These are phyloP conservation scores for Xerocomus spinulosus DNA, from an alignment of 768 basidiomycete genomes.

Conservation along the genomic window DNA sequence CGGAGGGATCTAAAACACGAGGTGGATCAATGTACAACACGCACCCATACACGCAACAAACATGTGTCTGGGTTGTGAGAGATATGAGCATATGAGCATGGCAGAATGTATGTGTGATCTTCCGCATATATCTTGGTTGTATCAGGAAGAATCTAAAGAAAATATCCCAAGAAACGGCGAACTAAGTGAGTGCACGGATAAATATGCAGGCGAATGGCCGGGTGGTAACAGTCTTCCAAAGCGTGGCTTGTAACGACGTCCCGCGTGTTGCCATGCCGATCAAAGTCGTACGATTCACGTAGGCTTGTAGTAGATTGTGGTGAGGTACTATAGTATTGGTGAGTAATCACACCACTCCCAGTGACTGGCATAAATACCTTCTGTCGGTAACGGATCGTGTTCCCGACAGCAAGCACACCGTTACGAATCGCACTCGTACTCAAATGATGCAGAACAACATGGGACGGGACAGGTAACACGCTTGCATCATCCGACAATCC, in stretches of 20 bases:
- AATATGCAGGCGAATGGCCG: conserved; percentile 21
- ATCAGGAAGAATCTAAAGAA: conserved; percentile 22
- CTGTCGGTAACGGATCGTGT: conserved; percentile 85
- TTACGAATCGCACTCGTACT: conserved; percentile 94
- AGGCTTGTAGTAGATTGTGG: conserved; percentile 80
- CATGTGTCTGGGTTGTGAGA: conserved; percentile 4
- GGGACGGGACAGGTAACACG: conserved; percentile 88
- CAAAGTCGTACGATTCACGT: conserved; percentile 33
- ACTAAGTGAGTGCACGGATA: conserved; percentile 22
- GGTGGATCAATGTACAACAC: conserved; percentile 7
- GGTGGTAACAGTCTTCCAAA: conserved; percentile 8
- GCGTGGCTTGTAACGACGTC: conserved; percentile 22
- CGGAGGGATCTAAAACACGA: conserved; percentile 7
- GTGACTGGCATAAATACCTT: conserved; percentile 52
- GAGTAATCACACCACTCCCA: conserved; percentile 8
- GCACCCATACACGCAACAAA: conserved; percentile 6
- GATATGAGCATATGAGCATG: conserved; percentile 16
- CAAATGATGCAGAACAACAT: conserved; percentile 91
- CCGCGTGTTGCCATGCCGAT: conserved; percentile 18
- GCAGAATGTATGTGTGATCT: conserved; percentile 13
- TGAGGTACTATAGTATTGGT: conserved; percentile 59
- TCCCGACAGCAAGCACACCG: conserved; percentile 88
- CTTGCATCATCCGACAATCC: conserved; percentile 81
- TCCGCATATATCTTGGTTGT: conserved; percentile 19
- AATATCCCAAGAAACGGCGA: conserved; percentile 28